A percentile compares a stretch with the other conserved stretches of the same genome.
These are phyloP conservation scores for Phragmites australis DNA, from an alignment of 176 grass and related monocot genomes.

Conservation along the genomic window DNA sequence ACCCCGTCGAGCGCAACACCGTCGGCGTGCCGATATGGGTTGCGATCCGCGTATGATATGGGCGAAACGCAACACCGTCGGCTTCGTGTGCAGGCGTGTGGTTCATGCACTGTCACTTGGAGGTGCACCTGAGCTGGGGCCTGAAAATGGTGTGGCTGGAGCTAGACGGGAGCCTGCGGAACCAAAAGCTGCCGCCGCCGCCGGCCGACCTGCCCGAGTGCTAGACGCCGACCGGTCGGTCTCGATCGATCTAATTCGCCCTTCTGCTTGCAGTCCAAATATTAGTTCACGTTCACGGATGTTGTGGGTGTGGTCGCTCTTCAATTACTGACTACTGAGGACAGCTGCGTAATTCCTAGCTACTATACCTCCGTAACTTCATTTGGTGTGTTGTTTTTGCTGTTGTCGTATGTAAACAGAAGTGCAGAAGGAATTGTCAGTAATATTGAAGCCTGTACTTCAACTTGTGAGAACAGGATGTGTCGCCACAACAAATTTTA, in stretches of 20 bases:
- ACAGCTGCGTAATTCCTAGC: background rate
- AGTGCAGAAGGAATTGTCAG: background rate
- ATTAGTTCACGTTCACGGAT: background rate
- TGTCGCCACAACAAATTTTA: too few relatives aligned
- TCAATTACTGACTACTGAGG: background rate
- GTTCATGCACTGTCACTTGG: conserved; percentile 2
- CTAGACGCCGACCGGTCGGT: background rate
- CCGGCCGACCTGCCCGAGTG: background rate
- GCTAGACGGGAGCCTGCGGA: background rate
- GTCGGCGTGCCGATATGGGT: conserved; percentile 78
- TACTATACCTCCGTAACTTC: background rate
- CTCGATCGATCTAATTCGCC: background rate
- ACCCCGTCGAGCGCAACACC: conserved; percentile 82
- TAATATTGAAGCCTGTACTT: too few relatives aligned
- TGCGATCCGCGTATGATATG: background rate
- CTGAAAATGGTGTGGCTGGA: background rate
- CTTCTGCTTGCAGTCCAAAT: background rate
- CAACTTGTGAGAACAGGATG: too few relatives aligned
- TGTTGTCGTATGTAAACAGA: background rate
- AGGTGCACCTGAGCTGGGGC: background rate
- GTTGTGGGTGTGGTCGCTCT: background rate
- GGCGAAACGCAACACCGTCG: background rate
- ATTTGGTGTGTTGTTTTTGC: background rate
- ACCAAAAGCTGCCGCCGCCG: background rate
- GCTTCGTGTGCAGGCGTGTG: background rate